Evolutionary conservation across 2,329 filamentous ascomycete genomes (phyloP).

Genomic region (Thielaviopsis ethacetica): DNA sequence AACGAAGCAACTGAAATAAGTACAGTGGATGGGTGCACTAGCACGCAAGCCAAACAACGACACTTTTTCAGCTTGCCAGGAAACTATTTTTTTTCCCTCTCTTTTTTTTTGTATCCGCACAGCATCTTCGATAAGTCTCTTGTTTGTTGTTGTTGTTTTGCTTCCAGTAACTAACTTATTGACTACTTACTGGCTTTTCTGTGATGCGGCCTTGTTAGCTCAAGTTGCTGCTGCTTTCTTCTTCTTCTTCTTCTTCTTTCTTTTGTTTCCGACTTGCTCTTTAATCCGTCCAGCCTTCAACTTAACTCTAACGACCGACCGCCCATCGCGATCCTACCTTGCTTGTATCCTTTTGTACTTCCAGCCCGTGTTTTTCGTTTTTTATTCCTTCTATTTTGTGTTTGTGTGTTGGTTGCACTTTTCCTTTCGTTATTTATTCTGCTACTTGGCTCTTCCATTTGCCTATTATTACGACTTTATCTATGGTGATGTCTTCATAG

Average conservation of each 20-base stretch:
- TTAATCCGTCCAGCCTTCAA: background rate
- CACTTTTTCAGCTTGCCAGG: background rate
- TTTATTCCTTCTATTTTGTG: background rate
- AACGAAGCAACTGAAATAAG: too few species aligned
- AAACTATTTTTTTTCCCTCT: background rate
- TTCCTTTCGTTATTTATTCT: background rate
- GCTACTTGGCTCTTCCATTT: background rate
- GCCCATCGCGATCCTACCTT: background rate
- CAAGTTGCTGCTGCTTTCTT: background rate
- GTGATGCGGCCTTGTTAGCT: background rate
- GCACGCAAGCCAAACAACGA: background rate
- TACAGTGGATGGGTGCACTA: too few species aligned
- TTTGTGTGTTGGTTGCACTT: background rate
- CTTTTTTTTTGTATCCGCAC: background rate
- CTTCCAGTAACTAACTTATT: too few species aligned
- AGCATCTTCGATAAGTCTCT: too few species aligned
- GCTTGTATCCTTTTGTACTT: background rate
- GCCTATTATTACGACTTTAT: background rate
- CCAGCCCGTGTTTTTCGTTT: background rate
- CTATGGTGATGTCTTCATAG: background rate
- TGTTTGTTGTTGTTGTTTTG: background rate
- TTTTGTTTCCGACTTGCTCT: background rate
- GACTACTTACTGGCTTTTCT: too few species aligned
- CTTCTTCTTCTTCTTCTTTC: background rate
- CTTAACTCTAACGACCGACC: background rate